These are phyloP conservation scores for Trametes punicea DNA, from an alignment of 768 basidiomycete species.

Conservation along the genomic window DNA sequence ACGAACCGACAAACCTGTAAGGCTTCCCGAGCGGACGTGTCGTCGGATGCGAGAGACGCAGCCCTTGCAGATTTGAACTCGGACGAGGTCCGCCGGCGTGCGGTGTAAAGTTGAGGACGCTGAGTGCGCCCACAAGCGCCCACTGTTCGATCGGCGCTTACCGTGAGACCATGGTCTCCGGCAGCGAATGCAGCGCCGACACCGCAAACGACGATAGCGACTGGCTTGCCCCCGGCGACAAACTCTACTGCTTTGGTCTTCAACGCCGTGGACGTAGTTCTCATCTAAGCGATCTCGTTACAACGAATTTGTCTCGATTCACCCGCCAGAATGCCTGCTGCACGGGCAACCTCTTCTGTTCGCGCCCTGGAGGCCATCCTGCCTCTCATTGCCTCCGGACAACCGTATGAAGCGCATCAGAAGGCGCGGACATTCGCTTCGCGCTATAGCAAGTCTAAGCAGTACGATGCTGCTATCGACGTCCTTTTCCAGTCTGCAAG, in stretches of 20 bases:
- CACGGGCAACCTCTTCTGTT: slow-evolving; percentile 41
- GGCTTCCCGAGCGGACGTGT: too few species aligned
- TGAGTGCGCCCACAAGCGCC: slow-evolving; percentile 1
- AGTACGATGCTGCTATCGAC: slow-evolving; percentile 85
- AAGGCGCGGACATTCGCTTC: slow-evolving; percentile 95
- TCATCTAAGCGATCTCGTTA: neutral
- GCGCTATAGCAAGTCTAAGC: slow-evolving; percentile 74
- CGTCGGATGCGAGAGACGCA: too few species aligned
- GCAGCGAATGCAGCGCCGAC: slow-evolving; percentile 3
- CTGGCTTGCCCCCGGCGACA: neutral
- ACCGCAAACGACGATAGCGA: slow-evolving; percentile 3
- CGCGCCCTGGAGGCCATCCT: slow-evolving; percentile 74
- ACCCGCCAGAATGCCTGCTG: slow-evolving; percentile 21
- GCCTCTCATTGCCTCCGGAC: slow-evolving; percentile 65
- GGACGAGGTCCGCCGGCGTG: neutral
- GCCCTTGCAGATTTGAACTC: too few species aligned
- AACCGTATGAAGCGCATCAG: slow-evolving; percentile 91
- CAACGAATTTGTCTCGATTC: neutral
- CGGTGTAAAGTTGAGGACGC: neutral
- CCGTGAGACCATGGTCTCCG: neutral
- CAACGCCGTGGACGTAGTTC: neutral
- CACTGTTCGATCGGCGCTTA: neutral
- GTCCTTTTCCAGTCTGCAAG: slow-evolving; percentile 89
- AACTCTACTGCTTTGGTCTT: neutral
- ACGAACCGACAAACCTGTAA: too few species aligned